These are phyloP conservation scores for Umbelopsis isabellina DNA, from an alignment of 192 early-diverging fungal genomes.

Conservation along the genomic window DNA sequence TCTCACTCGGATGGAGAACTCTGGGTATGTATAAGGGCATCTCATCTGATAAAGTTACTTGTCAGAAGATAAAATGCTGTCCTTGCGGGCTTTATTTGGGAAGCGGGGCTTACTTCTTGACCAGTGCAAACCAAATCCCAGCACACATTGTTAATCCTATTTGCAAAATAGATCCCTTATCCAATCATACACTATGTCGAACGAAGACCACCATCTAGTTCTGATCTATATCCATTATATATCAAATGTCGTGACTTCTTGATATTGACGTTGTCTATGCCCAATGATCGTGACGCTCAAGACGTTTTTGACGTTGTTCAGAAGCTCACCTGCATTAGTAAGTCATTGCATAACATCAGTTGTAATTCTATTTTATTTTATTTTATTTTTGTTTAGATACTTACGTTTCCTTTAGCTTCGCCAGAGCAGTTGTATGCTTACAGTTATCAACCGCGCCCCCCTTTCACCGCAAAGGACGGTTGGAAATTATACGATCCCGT, in stretches of 20 bases:
- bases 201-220: constrained; percentile 55
- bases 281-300: constrained; percentile 66
- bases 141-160: neutral
- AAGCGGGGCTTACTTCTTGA: constrained; percentile 16
- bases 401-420: constrained; percentile 48
- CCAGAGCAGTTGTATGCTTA: constrained; percentile 83
- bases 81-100: neutral
- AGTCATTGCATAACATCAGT: constrained; percentile 23
- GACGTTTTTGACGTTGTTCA: constrained; percentile 83
- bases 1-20: constrained; percentile 55
- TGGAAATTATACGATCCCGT: constrained; percentile 80
- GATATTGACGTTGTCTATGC: constrained; percentile 70
- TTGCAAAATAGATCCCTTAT: constrained; percentile 72
- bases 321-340: constrained; percentile 78
- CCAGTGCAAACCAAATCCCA: neutral
- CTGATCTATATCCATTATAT: constrained; percentile 49
- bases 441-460: constrained; percentile 53
- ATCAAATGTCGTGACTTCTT: constrained; percentile 86
- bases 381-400: neutral
- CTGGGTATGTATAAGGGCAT: constrained; percentile 61
- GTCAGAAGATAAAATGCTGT: neutral
- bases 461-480: constrained; percentile 48
- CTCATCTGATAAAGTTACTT: neutral
- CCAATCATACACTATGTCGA: constrained; percentile 85
- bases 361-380: neutral